Evolutionary conservation across 306 rosid genomes (phyloP).

Genomic region (Phaseolus lunatus): DNA sequence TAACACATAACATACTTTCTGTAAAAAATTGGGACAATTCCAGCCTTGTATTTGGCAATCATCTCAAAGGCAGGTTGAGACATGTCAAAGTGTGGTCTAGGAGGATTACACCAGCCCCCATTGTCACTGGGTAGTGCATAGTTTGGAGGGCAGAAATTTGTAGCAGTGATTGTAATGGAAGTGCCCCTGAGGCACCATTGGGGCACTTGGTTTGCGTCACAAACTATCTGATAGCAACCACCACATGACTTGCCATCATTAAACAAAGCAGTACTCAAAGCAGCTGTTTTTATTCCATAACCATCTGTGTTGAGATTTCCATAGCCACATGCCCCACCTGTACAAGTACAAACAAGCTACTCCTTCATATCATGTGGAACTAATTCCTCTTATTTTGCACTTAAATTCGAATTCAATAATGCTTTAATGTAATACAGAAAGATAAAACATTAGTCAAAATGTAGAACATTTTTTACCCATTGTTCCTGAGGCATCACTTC

Average conservation of each 20-base stretch:
- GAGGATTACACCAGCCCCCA: conserved; percentile 82
- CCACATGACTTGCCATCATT: conserved; percentile 72
- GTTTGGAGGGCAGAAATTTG: conserved; percentile 81
- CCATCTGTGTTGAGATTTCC: conserved; percentile 60
- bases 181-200: conserved; percentile 70
- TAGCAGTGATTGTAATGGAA: conserved; percentile 68
- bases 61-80: conserved; percentile 63
- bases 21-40: conserved; percentile 59
- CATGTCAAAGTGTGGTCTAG: conserved; percentile 71
- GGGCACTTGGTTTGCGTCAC: conserved; percentile 54
- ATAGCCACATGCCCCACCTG: conserved; percentile 86
- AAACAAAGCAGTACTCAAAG: conserved; percentile 67
- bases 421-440: not conserved
- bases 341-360: conserved; percentile 18
- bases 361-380: not conserved
- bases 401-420: not conserved
- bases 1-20: conserved; percentile 48
- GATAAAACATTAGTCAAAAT: not conserved
- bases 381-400: conserved; percentile 11
- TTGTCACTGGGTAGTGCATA: conserved; percentile 53
- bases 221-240: conserved; percentile 70
- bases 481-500: conserved; percentile 76
- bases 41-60: conserved; percentile 65
- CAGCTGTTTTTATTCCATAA: conserved; percentile 71
- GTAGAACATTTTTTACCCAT: conserved; percentile 55